These are phyloP conservation scores for Solanum bulbocastanum DNA, from an alignment of 257 asterid species.

Conservation along the genomic window DNA sequence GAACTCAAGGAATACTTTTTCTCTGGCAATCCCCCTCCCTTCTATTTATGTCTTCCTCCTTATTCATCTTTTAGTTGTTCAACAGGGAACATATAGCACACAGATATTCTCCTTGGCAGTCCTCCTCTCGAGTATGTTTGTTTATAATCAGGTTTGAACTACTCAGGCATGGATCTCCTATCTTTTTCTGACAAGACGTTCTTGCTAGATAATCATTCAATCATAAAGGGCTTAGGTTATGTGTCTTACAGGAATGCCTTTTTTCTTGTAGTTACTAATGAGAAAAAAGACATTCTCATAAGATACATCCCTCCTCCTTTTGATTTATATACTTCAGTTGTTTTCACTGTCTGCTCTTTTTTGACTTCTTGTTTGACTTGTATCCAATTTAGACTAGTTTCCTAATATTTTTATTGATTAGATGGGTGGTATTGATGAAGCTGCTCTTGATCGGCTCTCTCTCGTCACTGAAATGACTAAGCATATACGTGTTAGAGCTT, in stretches of 20 bases:
- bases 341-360: background rate
- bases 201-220: background rate
- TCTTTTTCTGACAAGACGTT: background rate
- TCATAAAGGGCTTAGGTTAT: background rate
- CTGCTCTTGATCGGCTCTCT: slow-evolving; percentile 95
- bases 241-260: background rate
- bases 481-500: slow-evolving; percentile 95
- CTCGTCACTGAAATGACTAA: slow-evolving; percentile 99
- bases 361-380: background rate
- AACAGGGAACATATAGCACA: slow-evolving; percentile 96
- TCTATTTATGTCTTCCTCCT: background rate
- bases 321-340: background rate
- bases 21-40: background rate
- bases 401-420: slow-evolving; percentile 13
- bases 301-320: background rate
- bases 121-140: slow-evolving; percentile 90
- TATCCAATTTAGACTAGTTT: background rate
- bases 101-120: slow-evolving; percentile 97
- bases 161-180: background rate
- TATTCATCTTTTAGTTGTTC: slow-evolving; percentile 5
- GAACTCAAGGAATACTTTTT: background rate
- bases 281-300: background rate
- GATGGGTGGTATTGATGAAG: slow-evolving; percentile 99
- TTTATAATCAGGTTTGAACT: slow-evolving; percentile 82
- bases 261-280: background rate